Evolutionary conservation across 192 early-diverging fungal genomes (phyloP).

Genomic region (Coemansia sp.): DNA sequence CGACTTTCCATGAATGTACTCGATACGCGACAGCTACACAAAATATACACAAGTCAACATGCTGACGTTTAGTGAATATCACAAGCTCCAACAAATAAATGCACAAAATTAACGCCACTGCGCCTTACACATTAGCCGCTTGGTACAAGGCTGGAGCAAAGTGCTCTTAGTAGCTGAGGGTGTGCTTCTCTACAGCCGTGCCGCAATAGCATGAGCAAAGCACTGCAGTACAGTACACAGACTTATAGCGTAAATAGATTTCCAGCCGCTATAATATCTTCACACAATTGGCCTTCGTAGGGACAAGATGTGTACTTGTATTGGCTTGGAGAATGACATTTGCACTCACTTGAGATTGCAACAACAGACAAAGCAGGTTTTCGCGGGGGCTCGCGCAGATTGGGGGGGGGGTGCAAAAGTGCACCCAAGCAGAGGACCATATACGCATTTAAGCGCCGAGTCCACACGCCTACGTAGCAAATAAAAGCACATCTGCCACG

Average conservation of each 20-base stretch:
- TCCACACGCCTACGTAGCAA: background rate
- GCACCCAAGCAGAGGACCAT: background rate
- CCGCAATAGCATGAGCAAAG: background rate
- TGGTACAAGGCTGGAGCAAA: background rate
- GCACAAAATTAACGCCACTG: conserved; percentile 7
- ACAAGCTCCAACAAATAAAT: background rate
- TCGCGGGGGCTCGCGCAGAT: background rate
- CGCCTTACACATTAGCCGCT: background rate
- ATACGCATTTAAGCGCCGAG: background rate
- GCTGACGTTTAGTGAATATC: conserved; percentile 4
- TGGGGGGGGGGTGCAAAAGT: background rate
- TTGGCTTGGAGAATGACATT: background rate
- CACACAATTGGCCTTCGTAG: background rate
- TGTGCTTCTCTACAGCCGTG: background rate
- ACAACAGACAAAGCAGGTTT: too few species aligned
- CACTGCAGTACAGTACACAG: background rate
- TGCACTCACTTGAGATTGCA: background rate
- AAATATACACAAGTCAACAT: background rate
- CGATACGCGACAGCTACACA: conserved; percentile 68
- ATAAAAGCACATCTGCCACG: background rate
- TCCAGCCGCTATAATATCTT: background rate
- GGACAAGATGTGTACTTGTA: background rate
- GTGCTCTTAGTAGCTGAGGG: background rate
- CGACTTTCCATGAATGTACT: conserved; percentile 81
- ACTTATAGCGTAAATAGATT: background rate